Percentiles rank a stretch among this genome's conserved stretches.
These are phyloP conservation scores for Agaricus sinodeliciosus DNA, from an alignment of 768 basidiomycete genomes.

Conservation along the genomic window DNA sequence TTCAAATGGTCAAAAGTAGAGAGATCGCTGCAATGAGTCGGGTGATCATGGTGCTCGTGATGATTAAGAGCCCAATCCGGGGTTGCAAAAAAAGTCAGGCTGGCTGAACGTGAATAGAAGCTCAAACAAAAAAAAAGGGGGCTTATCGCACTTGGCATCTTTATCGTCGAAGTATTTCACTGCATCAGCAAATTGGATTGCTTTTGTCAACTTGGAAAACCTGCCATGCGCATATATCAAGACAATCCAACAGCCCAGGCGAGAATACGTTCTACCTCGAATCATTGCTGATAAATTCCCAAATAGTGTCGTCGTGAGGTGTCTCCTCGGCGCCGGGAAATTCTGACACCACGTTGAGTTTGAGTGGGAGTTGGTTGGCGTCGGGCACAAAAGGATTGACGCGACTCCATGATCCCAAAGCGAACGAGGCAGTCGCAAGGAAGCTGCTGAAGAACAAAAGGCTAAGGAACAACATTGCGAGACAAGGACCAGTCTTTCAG, in stretches of 20 bases:
- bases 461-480: not conserved
- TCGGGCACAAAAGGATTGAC: not conserved
- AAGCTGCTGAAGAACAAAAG: not conserved
- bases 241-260: not conserved
- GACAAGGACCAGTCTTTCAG: no score
- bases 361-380: constrained; percentile 1
- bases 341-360: not conserved
- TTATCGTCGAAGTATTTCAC: constrained; percentile 12
- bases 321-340: no score
- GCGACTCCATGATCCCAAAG: constrained; percentile 6
- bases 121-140: not conserved
- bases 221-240: constrained; percentile 6
- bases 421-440: not conserved
- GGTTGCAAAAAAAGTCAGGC: constrained; percentile 50
- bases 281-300: constrained; percentile 12
- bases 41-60: constrained; percentile 15
- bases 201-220: constrained; percentile 19
- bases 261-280: constrained; percentile 3
- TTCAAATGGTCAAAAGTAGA: constrained; percentile 1
- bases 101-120: constrained; percentile 13
- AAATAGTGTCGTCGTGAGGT: constrained; percentile 9
- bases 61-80: constrained; percentile 35
- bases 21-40: constrained; percentile 8
- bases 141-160: constrained; percentile 6
- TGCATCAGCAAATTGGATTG: constrained; percentile 18